Evolutionary conservation across 2,329 filamentous ascomycete species (phyloP), one percentile per base, ranked within the genome.

Genomic region (Nannizziopsis arthrosporioides): DNA sequence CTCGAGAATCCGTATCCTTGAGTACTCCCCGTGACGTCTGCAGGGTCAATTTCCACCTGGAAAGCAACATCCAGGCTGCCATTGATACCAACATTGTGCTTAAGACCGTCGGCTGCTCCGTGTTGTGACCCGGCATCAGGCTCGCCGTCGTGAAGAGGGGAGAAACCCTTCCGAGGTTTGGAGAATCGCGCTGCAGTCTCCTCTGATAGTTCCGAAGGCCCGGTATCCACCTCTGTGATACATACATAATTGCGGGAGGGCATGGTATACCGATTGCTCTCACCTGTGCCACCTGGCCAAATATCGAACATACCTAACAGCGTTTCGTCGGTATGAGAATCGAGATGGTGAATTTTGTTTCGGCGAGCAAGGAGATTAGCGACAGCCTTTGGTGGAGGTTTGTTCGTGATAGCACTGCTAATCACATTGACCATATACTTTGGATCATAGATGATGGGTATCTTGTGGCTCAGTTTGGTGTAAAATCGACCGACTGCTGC

Each of bases 181-280:
- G 15, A 58, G 53, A 55, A 59, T 59, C 56, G 59, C 62, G 53
- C 55, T 19, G 58, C 54, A 11, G 44, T 27, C 17, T 44, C 46
- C 51, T 9, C 51, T 42, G 11, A 22, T 37, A 2, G 43, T 37
- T n/a, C 38, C 44, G 36, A 34, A 32, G 12, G 30, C 48, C 19
- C 55, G 47, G n/a, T 56, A 57, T 6, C 59, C 35, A 69, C 65
- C 56, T 82, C 77, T 39, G 73, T 73, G 62, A 82, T 76, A 60
- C 77, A 77, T 49, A 78, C 78, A 59, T 77, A 81, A 62, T 82
- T 81, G 47, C 79, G 71, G 44, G 73, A 77, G 1, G 79, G 78
- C 79, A 95, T 95, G 9, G 89, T 95, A 53, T 77, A 66, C 95
- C 95, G 61, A 76, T 81, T 53, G 69, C 67, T 48, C 67, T 61